These are phyloP conservation scores for Amesomyces nigricolor DNA, from an alignment of 2,329 filamentous ascomycete species.

Conservation along the genomic window DNA sequence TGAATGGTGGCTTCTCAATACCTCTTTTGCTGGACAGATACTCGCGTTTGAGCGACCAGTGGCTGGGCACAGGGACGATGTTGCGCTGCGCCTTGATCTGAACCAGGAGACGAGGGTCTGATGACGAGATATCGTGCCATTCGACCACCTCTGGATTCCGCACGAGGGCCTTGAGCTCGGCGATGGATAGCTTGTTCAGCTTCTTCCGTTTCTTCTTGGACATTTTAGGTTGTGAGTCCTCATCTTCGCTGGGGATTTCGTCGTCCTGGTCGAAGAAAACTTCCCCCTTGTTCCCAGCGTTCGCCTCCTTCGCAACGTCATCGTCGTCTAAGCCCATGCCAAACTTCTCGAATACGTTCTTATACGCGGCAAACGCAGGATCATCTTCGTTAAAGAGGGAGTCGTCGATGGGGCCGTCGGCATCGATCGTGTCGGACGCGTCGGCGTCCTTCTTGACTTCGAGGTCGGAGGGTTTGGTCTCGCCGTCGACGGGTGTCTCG, in stretches of 20 bases:
- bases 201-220: constrained; percentile 95
- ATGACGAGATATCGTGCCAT: constrained; percentile 91
- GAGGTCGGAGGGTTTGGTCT: constrained; percentile 33
- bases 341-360: constrained; percentile 76
- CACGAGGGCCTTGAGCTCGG: constrained; percentile 89
- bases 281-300: constrained; percentile 72
- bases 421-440: constrained; percentile 32
- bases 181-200: constrained; percentile 86
- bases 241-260: constrained; percentile 79
- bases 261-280: constrained; percentile 79
- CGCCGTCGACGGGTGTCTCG: constrained; percentile 31
- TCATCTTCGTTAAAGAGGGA: constrained; percentile 57
- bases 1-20: constrained; percentile 91
- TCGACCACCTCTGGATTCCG: constrained; percentile 90
- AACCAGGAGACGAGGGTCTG: constrained; percentile 81
- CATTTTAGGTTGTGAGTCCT: constrained; percentile 64
- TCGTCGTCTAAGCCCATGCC: constrained; percentile 59
- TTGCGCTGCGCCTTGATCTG: constrained; percentile 95
- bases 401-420: constrained; percentile 45
- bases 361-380: constrained; percentile 77
- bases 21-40: constrained; percentile 96
- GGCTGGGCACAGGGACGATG: constrained; percentile 85
- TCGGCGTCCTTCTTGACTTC: constrained; percentile 40
- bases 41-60: constrained; percentile 95
- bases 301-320: constrained; percentile 57